Percentiles rank a stretch among this genome's conserved stretches.
These are phyloP conservation scores for Leucogyrophana mollusca DNA, from an alignment of 768 basidiomycete species.

Conservation along the genomic window DNA sequence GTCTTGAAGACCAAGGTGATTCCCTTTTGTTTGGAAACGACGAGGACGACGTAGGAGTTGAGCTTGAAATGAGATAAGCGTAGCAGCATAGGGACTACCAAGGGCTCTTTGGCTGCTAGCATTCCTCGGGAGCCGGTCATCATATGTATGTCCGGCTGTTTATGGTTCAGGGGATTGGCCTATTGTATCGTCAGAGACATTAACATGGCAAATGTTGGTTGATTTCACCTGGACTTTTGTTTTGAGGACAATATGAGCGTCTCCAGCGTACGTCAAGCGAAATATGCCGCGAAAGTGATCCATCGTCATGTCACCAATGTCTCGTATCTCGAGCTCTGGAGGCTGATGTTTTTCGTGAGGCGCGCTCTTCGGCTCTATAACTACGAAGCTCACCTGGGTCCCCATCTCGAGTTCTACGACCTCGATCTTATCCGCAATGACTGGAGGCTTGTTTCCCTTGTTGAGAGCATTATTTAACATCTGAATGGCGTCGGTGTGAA, in stretches of 20 bases:
- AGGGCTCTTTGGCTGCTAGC: conserved; percentile 91
- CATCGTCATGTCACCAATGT: conserved; percentile 93
- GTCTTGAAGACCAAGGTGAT: conserved; percentile 99
- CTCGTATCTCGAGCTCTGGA: conserved; percentile 94
- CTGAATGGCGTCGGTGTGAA: conserved; percentile 92
- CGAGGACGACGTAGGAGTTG: conserved; percentile 93
- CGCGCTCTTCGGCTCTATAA: neutral
- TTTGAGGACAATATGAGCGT: conserved; percentile 82
- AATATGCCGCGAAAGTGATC: conserved; percentile 98
- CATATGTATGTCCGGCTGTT: conserved; percentile 86
- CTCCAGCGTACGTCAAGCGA: conserved; percentile 90
- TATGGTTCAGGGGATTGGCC: conserved; percentile 95
- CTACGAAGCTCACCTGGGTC: conserved; percentile 64
- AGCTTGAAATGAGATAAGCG: conserved; percentile 95
- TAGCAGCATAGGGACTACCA: conserved; percentile 97
- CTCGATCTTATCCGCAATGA: conserved; percentile 96
- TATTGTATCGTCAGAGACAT: conserved; percentile 26
- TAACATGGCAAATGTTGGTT: neutral
- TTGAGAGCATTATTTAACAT: conserved; percentile 97
- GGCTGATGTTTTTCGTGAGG: conserved; percentile 53
- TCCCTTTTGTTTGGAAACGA: conserved; percentile 96
- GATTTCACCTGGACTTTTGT: conserved; percentile 86
- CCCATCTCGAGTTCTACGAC: conserved; percentile 99
- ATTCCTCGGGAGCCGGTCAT: conserved; percentile 83
- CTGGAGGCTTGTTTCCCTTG: conserved; percentile 95